These are phyloP conservation scores for Medakamo hakoo DNA, from an alignment of 139 green algal genomes.

Conservation along the genomic window DNA sequence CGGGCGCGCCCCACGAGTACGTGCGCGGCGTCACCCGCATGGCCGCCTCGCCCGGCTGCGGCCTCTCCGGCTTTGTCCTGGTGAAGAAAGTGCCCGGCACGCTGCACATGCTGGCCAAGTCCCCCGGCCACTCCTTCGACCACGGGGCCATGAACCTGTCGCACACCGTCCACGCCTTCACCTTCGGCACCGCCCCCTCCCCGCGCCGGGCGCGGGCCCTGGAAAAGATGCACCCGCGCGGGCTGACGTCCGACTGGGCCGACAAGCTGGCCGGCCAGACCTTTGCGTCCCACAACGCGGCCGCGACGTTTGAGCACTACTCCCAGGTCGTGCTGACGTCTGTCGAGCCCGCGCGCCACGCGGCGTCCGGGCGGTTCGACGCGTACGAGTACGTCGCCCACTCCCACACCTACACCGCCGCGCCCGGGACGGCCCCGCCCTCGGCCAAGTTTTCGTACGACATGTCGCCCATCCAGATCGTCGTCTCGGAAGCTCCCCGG, in stretches of 20 bases:
- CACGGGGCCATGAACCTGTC: constrained; percentile 70
- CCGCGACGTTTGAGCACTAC: constrained; percentile 80
- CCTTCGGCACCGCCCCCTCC: no score
- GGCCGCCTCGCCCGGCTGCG: background rate
- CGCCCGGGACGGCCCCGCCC: constrained; percentile 30
- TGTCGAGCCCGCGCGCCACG: constrained; percentile 34
- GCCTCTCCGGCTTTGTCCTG: constrained; percentile 71
- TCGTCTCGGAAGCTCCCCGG: constrained; percentile 39
- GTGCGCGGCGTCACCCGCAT: constrained; percentile 1
- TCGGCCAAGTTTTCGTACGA: constrained; percentile 60
- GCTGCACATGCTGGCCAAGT: constrained; percentile 64
- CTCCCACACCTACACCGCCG: constrained; percentile 56
- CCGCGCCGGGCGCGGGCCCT: constrained; percentile 6
- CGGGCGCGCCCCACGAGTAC: constrained; percentile 44
- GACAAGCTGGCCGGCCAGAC: constrained; percentile 61
- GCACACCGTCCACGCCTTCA: constrained; percentile 32
- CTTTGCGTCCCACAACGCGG: constrained; percentile 39
- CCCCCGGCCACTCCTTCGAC: constrained; percentile 71
- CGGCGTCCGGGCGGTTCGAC: constrained; percentile 32
- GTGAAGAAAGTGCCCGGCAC: constrained; percentile 95
- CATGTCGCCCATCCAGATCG: constrained; percentile 54
- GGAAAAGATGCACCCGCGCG: constrained; percentile 52
- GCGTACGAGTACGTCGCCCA: constrained; percentile 85
- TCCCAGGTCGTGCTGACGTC: constrained; percentile 71
- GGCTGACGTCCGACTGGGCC: constrained; percentile 62